Percentiles rank a stretch among this genome's conserved stretches.
Evolutionary conservation across 768 basidiomycete genomes (phyloP).

Genomic region (Leccinum arenicola): DNA sequence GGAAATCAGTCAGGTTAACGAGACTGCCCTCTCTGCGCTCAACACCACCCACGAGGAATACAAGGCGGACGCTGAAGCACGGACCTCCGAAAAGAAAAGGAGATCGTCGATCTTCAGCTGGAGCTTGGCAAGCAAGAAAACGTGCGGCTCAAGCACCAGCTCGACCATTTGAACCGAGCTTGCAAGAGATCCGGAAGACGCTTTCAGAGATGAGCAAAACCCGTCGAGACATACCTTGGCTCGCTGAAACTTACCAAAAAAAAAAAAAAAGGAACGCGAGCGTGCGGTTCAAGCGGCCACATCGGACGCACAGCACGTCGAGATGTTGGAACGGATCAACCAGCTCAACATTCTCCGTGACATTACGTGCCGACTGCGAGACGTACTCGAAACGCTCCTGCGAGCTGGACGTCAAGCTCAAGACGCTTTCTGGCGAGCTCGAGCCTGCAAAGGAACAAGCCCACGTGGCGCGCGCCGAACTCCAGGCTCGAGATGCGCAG

Average conservation of each 20-base stretch:
- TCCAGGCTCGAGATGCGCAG: slow-evolving; percentile 67
- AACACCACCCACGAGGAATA: slow-evolving; percentile 79
- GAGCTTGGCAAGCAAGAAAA: slow-evolving; percentile 80
- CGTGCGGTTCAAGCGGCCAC: slow-evolving; percentile 67
- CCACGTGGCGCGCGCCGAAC: slow-evolving; percentile 63
- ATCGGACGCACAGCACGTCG: slow-evolving; percentile 76
- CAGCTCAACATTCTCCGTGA: slow-evolving; percentile 80
- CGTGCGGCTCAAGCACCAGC: slow-evolving; percentile 66
- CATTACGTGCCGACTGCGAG: slow-evolving; percentile 75
- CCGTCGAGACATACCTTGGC: background rate
- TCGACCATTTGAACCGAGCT: slow-evolving; percentile 64
- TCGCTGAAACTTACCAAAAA: background rate
- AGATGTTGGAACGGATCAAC: slow-evolving; percentile 82
- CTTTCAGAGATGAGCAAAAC: slow-evolving; percentile 59
- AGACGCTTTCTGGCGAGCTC: slow-evolving; percentile 55
- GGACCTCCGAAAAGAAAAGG: slow-evolving; percentile 86
- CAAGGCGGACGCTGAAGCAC: slow-evolving; percentile 67
- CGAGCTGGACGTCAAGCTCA: slow-evolving; percentile 64
- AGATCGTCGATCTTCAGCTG: slow-evolving; percentile 85
- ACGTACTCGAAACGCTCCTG: slow-evolving; percentile 63
- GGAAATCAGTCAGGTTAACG: slow-evolving; percentile 80
- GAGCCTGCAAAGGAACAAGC: slow-evolving; percentile 75
- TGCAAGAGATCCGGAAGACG: slow-evolving; percentile 68
- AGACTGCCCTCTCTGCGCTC: slow-evolving; percentile 67
- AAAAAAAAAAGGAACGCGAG: slow-evolving; percentile 59